A percentile compares a stretch with the other conserved stretches of the same genome.
Evolutionary conservation across 2,329 filamentous ascomycete genomes (phyloP).

Genomic region (Ilyonectria destructans): DNA sequence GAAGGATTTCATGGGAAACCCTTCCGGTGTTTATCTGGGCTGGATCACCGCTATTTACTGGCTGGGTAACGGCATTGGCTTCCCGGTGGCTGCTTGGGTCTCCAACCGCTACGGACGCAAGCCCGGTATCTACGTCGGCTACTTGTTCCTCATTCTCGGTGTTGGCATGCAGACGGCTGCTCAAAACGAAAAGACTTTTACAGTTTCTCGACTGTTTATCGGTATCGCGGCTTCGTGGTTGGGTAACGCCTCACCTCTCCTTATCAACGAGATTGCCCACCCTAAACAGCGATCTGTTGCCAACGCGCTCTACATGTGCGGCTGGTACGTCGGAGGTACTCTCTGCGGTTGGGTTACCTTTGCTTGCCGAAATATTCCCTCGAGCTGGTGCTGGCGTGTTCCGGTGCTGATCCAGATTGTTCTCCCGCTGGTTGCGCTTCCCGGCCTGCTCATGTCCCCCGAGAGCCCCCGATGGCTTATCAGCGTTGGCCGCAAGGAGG

Average conservation of each 20-base stretch:
- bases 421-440: slow-evolving; percentile 35
- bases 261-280: slow-evolving; percentile 40
- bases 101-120: slow-evolving; percentile 36
- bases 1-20: slow-evolving; percentile 43
- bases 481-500: slow-evolving; percentile 51
- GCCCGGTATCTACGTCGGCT: slow-evolving; percentile 34
- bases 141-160: slow-evolving; percentile 35
- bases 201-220: slow-evolving; percentile 34
- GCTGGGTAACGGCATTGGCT: slow-evolving; percentile 42
- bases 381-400: slow-evolving; percentile 46
- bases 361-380: slow-evolving; percentile 37
- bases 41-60: slow-evolving; percentile 48
- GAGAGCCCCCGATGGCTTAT: slow-evolving; percentile 55
- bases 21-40: slow-evolving; percentile 40
- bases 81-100: slow-evolving; percentile 34
- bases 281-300: slow-evolving; percentile 35
- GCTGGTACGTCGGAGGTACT: slow-evolving; percentile 40
- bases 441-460: slow-evolving; percentile 54
- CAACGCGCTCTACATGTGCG: slow-evolving; percentile 39
- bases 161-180: slow-evolving; percentile 36
- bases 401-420: slow-evolving; percentile 44
- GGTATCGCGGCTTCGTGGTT: slow-evolving; percentile 36
- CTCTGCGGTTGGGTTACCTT: slow-evolving; percentile 42
- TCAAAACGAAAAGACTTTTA: slow-evolving; percentile 38
- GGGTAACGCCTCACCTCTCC: slow-evolving; percentile 34